Evolutionary conservation across 495 filamentous ascomycete species (phyloP), one percentile per base, ranked within the genome.

Genomic region (Talaromyces trachyspermus): DNA sequence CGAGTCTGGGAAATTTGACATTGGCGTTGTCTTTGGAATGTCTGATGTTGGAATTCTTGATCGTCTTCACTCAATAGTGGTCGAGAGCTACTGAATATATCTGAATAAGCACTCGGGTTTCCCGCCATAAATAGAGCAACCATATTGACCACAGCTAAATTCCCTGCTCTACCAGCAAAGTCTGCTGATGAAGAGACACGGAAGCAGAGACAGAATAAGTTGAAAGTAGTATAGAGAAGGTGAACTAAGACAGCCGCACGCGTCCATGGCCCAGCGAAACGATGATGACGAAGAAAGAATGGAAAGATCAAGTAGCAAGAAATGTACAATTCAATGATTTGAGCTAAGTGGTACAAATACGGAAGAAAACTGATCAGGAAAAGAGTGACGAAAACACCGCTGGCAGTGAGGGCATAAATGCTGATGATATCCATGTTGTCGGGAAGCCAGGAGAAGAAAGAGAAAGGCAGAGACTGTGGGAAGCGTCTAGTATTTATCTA

Each of bases 71-170:
- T n/a, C n/a, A n/a, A n/a, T n/a, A n/a, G n/a, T n/a, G n/a, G n/a
- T n/a, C 6, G 56, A 8, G 33, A 43, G 27, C 60, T 51, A n/a
- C 55, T 54, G 12, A 63, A 42, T n/a, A 63, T 33, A 19, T 58
- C 54, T 32, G 59, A 53, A 4, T 59, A 42, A 19, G 54, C 55
- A 51, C 55, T 54, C 27, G 63, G 54, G 29, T 63, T 44, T 36
- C 42, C 46, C 33, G 53, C 43, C 19, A 33, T 46, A 37, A 61
- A 54, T 33, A 54, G 58, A 30, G 54, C 53, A 37, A 53, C 46
- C 26, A 58, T 33, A 23, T 56, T 56, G 25, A 62, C 30, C 0
- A 59, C 48, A 17, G 54, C 49, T 18, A 62, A 40, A 23, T 54
- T 50, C 33, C 56, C 54, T 7, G 54, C 55, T 38, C 48, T 51